These are phyloP conservation scores for Lichtheimia ornata DNA, from an alignment of 371 early-diverging fungal genomes.

Conservation along the genomic window DNA sequence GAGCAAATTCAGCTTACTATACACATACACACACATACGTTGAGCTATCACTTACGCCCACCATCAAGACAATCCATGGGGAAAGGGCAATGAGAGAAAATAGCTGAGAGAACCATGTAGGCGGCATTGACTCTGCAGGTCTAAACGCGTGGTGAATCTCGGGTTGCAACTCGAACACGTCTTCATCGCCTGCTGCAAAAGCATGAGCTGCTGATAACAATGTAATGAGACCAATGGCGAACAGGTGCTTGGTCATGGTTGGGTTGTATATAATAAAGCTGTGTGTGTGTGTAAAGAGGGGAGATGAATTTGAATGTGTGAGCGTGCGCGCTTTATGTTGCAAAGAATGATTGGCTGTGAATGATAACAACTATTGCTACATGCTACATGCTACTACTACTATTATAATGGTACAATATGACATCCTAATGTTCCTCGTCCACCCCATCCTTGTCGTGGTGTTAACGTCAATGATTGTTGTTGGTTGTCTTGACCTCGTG, in stretches of 20 bases:
- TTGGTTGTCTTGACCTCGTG: conserved; percentile 33
- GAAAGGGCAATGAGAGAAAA: conserved; percentile 61
- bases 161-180: conserved; percentile 52
- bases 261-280: too few relatives aligned
- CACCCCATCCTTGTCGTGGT: conserved; percentile 72
- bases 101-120: conserved; percentile 52
- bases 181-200: conserved; percentile 46
- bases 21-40: not conserved
- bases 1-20: not conserved
- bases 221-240: conserved; percentile 5
- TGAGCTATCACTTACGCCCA: conserved; percentile 48
- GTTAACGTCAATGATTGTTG: conserved; percentile 39
- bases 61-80: conserved; percentile 65
- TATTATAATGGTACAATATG: conserved; percentile 35
- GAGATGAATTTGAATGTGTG: too few relatives aligned
- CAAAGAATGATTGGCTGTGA: not conserved
- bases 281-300: too few relatives aligned
- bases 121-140: conserved; percentile 62
- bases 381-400: too few relatives aligned
- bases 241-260: not conserved
- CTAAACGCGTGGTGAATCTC: conserved; percentile 75
- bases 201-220: conserved; percentile 5
- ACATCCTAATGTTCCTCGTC: conserved; percentile 76
- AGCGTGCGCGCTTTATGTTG: too few relatives aligned
- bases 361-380: too few relatives aligned